phyloP scores from a whole-genome alignment of 176 grass and related monocot genomes.

The Triticum monococcum region DNA sequence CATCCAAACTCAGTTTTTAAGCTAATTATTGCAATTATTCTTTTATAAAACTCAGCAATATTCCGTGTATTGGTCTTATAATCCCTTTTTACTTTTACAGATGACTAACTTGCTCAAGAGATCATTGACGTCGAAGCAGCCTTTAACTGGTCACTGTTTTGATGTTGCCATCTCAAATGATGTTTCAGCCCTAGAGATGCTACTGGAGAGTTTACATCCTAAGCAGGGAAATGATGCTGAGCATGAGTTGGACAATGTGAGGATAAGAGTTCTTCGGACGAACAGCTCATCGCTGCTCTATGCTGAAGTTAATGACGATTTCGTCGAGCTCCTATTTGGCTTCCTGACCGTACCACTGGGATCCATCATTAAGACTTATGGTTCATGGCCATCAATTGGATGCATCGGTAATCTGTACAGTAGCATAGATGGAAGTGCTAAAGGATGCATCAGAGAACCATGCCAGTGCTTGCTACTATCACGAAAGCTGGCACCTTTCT shows the following conservation, averaged over 20 bases:
- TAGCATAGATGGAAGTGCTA: neutral
- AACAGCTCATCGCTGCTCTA: slow-evolving; percentile 7
- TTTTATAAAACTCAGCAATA: too few species aligned
- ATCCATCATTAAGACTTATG: neutral
- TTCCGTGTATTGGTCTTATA: too few species aligned
- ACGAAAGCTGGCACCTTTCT: neutral
- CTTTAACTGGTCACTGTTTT: neutral
- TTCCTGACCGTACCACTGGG: slow-evolving; percentile 5
- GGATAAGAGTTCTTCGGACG: neutral
- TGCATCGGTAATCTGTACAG: slow-evolving; percentile 7
- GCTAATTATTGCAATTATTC: neutral
- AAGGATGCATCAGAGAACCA: neutral
- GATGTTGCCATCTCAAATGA: neutral
- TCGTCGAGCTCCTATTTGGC: neutral
- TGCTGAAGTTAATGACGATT: slow-evolving; percentile 12
- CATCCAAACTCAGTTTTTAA: neutral
- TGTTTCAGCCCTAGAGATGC: neutral
- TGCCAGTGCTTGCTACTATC: neutral
- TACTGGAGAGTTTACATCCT: neutral
- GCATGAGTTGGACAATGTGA: neutral
- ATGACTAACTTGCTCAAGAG: slow-evolving; percentile 26
- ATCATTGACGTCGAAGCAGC: slow-evolving; percentile 4
- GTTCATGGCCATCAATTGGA: neutral
- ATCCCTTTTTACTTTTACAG: neutral
- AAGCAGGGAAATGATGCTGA: neutral